Evolutionary conservation across 1,139 yeast species (phyloP).

Genomic region (Zygoascus meyerae): DNA sequence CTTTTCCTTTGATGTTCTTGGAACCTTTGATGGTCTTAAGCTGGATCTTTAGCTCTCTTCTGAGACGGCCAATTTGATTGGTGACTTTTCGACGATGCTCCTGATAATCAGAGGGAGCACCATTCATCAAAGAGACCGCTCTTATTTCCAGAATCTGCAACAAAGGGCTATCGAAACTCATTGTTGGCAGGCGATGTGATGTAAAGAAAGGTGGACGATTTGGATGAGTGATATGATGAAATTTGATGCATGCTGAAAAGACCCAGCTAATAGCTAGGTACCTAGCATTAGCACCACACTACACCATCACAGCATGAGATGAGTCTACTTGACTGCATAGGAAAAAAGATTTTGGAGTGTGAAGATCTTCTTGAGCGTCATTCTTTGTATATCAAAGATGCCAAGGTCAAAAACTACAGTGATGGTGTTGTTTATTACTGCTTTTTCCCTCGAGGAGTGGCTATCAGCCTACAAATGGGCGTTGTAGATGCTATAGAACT

Average conservation of each 20-base stretch:
- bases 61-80: conserved; percentile 49
- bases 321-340: too few relatives aligned
- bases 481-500: conserved; percentile 25
- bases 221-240: background rate
- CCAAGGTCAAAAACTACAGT: conserved; percentile 15
- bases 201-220: background rate
- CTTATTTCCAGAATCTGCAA: conserved; percentile 29
- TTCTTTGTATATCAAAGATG: background rate
- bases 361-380: too few relatives aligned
- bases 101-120: conserved; percentile 36
- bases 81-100: conserved; percentile 29
- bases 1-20: conserved; percentile 35
- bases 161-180: conserved; percentile 24
- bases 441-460: conserved; percentile 22
- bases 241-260: background rate
- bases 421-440: conserved; percentile 23
- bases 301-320: background rate
- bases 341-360: too few relatives aligned
- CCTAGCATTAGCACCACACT: too few relatives aligned
- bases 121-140: conserved; percentile 34
- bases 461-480: conserved; percentile 18
- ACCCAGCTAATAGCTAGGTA: background rate
- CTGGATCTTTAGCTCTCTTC: conserved; percentile 51
- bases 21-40: conserved; percentile 46
- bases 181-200: background rate